Percentiles rank a stretch among this genome's conserved stretches.
Evolutionary conservation across 2,329 filamentous ascomycete genomes (phyloP).

Genomic region (Lomentospora prolificans): DNA sequence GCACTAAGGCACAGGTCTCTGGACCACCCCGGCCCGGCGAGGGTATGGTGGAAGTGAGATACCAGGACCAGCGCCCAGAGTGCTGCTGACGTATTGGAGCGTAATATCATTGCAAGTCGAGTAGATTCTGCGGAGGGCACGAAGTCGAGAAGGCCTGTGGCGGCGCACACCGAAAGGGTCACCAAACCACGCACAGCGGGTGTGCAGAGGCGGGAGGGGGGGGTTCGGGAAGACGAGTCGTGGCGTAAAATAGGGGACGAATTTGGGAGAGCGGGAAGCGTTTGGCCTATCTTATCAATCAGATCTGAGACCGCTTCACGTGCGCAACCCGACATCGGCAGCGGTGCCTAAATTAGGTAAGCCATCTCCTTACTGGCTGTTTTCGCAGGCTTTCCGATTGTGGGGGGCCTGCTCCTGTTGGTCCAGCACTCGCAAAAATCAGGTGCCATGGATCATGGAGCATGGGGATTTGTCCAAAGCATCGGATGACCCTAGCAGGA

Average conservation of each 20-base stretch:
- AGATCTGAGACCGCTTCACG: neutral
- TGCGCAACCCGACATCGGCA: neutral
- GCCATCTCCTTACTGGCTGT: neutral
- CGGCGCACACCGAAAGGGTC: neutral
- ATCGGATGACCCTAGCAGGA: neutral
- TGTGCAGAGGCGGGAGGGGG: neutral
- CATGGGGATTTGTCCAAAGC: neutral
- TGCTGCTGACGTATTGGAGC: neutral
- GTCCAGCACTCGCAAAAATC: neutral
- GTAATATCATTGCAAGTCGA: neutral
- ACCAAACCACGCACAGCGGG: neutral
- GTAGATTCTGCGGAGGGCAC: neutral
- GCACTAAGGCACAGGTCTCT: slow-evolving; percentile 3
- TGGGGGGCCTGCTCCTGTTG: neutral
- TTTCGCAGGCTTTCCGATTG: too few relatives aligned
- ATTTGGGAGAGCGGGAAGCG: neutral
- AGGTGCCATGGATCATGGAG: neutral
- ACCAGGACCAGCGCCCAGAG: neutral
- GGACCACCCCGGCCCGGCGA: neutral
- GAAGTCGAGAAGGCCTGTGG: neutral
- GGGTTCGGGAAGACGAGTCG: neutral
- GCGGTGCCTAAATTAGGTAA: neutral
- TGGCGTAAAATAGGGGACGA: neutral
- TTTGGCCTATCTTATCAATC: slow-evolving; percentile 3
- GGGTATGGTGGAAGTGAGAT: neutral